Evolutionary conservation across 2,329 filamentous ascomycete species (phyloP).

Genomic region (Colletotrichum euphorbiae): DNA sequence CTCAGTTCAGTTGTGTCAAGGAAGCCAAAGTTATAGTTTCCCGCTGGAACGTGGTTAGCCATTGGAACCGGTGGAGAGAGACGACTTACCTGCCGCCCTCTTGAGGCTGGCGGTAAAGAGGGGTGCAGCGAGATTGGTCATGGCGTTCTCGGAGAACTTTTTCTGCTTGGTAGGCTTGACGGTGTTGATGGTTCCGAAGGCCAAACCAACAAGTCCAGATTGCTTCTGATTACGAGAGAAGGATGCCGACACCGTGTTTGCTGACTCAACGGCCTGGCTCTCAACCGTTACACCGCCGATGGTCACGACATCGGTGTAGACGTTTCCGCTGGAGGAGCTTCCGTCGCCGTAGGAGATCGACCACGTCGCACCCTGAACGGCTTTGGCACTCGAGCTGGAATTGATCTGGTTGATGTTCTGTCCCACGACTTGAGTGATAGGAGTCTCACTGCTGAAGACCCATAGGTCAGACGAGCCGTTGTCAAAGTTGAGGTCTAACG

Average conservation of each 20-base stretch:
- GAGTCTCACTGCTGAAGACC: conserved; percentile 60
- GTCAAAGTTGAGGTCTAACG: conserved; percentile 54
- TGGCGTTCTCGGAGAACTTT: conserved; percentile 56
- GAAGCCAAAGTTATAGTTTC: conserved; percentile 54
- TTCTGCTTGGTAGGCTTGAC: conserved; percentile 54
- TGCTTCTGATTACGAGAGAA: conserved; percentile 53
- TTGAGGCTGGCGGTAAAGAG: conserved; percentile 51
- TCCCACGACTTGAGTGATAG: conserved; percentile 48
- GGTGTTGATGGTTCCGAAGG: conserved; percentile 57
- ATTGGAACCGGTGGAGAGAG: background rate
- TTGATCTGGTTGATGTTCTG: conserved; percentile 55
- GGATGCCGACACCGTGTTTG: conserved; percentile 52
- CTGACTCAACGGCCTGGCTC: conserved; percentile 57
- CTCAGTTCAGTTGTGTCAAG: conserved; percentile 66
- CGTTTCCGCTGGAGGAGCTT: conserved; percentile 54
- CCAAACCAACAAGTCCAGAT: conserved; percentile 58
- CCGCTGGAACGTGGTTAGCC: conserved; percentile 40
- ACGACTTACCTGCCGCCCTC: conserved; percentile 48
- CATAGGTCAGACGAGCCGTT: conserved; percentile 59
- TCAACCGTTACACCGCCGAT: conserved; percentile 55
- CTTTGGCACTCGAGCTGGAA: conserved; percentile 53
- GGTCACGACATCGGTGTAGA: conserved; percentile 57
- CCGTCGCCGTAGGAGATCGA: conserved; percentile 58
- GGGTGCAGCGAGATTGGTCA: conserved; percentile 45
- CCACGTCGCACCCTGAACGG: conserved; percentile 53